Evolutionary conservation across 208 protist genomes (phyloP).

Genomic region (Leishmania aethiopica): DNA sequence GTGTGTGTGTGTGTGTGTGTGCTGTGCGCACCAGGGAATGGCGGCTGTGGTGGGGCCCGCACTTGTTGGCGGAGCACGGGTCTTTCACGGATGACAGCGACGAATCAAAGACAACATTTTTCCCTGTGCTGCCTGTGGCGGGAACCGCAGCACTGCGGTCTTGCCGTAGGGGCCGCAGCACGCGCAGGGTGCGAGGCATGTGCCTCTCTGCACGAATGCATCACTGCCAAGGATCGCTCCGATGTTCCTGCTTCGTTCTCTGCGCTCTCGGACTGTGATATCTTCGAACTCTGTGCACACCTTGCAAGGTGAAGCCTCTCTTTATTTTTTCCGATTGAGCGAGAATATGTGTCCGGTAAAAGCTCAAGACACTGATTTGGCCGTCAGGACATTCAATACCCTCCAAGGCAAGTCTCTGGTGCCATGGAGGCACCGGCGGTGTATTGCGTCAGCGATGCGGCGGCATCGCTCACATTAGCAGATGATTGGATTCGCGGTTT

Average conservation of each 20-base stretch:
- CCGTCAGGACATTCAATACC: too few relatives aligned
- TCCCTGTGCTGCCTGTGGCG: too few relatives aligned
- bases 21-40: neutral
- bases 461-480: neutral
- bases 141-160: neutral
- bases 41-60: neutral
- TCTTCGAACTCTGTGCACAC: too few relatives aligned
- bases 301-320: neutral
- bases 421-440: slow-evolving; percentile 25
- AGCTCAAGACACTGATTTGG: too few relatives aligned
- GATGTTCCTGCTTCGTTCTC: too few relatives aligned
- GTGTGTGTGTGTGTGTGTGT: neutral
- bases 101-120: neutral
- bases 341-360: neutral
- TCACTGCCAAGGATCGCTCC: too few relatives aligned
- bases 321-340: neutral
- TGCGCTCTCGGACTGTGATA: too few relatives aligned
- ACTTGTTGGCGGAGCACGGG: neutral
- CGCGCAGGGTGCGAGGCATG: neutral
- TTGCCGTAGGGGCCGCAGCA: neutral
- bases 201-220: too few relatives aligned
- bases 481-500: slow-evolving; percentile 16
- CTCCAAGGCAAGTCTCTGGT: too few relatives aligned
- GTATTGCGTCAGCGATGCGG: neutral
- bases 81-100: neutral